These are phyloP conservation scores for Neolecta irregularis DNA, from an alignment of 1,139 yeast species.

Conservation along the genomic window DNA sequence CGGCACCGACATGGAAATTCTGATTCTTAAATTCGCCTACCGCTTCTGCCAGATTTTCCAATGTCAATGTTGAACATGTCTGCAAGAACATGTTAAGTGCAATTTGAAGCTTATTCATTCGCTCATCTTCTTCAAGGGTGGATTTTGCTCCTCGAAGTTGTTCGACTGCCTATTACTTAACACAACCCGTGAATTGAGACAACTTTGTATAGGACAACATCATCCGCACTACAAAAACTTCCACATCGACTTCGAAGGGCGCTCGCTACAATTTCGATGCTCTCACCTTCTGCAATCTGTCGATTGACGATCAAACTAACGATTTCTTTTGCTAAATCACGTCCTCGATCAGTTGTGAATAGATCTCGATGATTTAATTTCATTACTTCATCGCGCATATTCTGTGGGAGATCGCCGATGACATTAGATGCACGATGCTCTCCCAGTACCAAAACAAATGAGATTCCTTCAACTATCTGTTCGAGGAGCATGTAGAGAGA, in stretches of 20 bases:
- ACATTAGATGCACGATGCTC: slow-evolving; percentile 62
- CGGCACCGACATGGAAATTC: slow-evolving; percentile 71
- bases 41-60: slow-evolving; percentile 72
- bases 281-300: slow-evolving; percentile 79
- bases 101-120: slow-evolving; percentile 56
- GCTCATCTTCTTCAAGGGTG: slow-evolving; percentile 36
- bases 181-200: neutral
- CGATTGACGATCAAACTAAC: slow-evolving; percentile 78
- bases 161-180: slow-evolving; percentile 47
- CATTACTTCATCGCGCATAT: slow-evolving; percentile 53
- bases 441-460: slow-evolving; percentile 65
- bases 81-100: slow-evolving; percentile 65
- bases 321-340: slow-evolving; percentile 66
- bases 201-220: slow-evolving; percentile 68
- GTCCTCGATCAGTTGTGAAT: slow-evolving; percentile 48
- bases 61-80: slow-evolving; percentile 60
- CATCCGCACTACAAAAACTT: slow-evolving; percentile 85
- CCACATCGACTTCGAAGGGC: slow-evolving; percentile 88
- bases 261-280: slow-evolving; percentile 78
- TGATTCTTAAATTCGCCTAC: slow-evolving; percentile 62
- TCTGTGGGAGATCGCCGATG: slow-evolving; percentile 49
- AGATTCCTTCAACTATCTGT: slow-evolving; percentile 76
- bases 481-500: slow-evolving; percentile 60
- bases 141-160: slow-evolving; percentile 67
- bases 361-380: slow-evolving; percentile 58